A percentile compares a stretch with the other conserved stretches of the same genome.
Conservation (phyloP, 2,329 filamentous ascomycete species). For the Didymella arachidicola region DNA sequence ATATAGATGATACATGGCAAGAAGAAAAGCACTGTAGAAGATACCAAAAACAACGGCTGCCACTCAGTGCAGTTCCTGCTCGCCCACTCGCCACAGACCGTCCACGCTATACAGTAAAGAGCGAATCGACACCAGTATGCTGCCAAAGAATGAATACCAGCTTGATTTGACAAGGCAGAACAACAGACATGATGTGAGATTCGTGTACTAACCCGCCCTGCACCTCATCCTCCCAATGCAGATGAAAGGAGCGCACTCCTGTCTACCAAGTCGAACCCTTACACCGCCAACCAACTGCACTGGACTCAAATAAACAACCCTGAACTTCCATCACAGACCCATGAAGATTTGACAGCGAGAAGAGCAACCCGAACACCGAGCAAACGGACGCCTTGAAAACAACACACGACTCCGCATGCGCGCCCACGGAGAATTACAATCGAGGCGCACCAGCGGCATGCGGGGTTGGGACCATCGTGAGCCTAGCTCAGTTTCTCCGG, state of each 20-base stretch:
- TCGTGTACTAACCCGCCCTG: conserved; percentile 39
- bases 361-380: conserved; percentile 45
- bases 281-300: conserved; percentile 27
- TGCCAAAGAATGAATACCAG: conserved; percentile 27
- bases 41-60: conserved; percentile 9
- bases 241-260: conserved; percentile 31
- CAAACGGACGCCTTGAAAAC: conserved; percentile 46
- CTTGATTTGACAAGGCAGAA: conserved; percentile 33
- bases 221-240: conserved; percentile 31
- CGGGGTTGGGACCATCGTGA: conserved; percentile 8
- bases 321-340: conserved; percentile 34
- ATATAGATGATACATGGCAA: conserved; percentile 44
- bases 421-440: conserved; percentile 33
- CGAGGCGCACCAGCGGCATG: conserved; percentile 17
- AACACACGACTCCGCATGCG: conserved; percentile 36
- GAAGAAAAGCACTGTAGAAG: conserved; percentile 30
- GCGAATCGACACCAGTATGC: conserved; percentile 28
- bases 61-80: conserved; percentile 24
- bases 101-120: conserved; percentile 35
- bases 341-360: conserved; percentile 35
- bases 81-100: conserved; percentile 23
- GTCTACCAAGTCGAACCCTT: conserved; percentile 26
- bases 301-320: conserved; percentile 34
- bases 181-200: conserved; percentile 47
- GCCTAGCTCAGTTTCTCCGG: conserved; percentile 35